phyloP scores from a whole-genome alignment of 73 alveolate genomes.

The Symbiodinium pilosum region DNA sequence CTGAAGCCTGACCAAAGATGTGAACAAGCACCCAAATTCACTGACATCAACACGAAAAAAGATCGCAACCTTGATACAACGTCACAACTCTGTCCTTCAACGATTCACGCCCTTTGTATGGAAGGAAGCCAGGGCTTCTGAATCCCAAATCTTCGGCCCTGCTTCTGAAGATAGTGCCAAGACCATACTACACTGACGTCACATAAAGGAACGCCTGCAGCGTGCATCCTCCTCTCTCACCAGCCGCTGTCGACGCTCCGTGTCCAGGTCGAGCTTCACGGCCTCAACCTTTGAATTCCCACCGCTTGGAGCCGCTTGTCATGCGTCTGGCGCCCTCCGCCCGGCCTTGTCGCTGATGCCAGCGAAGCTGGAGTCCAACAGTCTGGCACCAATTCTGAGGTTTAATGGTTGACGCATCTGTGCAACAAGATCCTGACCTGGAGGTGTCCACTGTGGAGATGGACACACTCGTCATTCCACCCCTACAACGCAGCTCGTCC shows the following conservation, averaged over 20 bases:
- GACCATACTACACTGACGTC: too few species aligned
- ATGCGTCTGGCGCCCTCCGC: neutral
- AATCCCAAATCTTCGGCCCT: too few species aligned
- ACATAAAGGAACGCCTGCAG: neutral
- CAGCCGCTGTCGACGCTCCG: neutral
- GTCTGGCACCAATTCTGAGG: neutral
- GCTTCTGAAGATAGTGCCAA: too few species aligned
- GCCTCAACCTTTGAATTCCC: neutral
- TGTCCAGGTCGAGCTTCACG: slow-evolving; percentile 19
- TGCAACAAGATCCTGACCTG: neutral
- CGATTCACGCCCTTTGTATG: too few species aligned
- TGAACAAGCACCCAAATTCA: too few species aligned
- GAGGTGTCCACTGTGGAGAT: slow-evolving; percentile 2
- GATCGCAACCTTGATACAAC: too few species aligned
- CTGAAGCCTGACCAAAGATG: neutral
- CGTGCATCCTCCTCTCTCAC: neutral
- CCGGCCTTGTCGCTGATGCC: slow-evolving; percentile 7
- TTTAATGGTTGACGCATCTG: too few species aligned
- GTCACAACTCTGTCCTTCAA: too few species aligned
- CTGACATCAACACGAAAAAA: too few species aligned
- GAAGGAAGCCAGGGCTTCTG: too few species aligned
- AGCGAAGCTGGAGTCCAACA: neutral
- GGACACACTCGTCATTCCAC: neutral
- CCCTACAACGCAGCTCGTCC: too few species aligned
- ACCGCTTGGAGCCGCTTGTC: neutral